Conservation (phyloP, 208 protist genomes). For the Crithidia fasciculata region DNA sequence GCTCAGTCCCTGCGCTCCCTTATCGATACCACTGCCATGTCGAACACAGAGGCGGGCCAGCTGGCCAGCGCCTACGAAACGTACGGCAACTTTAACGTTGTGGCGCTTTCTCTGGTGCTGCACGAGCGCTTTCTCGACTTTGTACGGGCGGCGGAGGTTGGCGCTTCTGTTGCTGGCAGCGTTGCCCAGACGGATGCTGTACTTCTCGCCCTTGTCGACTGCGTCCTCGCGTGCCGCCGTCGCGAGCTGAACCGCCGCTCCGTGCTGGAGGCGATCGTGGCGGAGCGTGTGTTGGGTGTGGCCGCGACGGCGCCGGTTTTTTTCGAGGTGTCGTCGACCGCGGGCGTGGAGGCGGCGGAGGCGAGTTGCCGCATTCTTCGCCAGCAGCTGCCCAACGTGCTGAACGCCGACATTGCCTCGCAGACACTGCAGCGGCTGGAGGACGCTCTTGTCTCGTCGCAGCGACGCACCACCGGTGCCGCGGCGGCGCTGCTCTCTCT, state of each 20-base stretch:
- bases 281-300: conserved; percentile 23
- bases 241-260: conserved; percentile 37
- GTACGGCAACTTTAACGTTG: conserved; percentile 35
- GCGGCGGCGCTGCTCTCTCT: conserved; percentile 21
- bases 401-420: conserved; percentile 16
- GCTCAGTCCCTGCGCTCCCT: conserved; percentile 21
- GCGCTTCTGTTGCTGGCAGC: neutral
- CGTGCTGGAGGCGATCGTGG: conserved; percentile 32
- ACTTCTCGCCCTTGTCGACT: conserved; percentile 25
- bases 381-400: conserved; percentile 32
- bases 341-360: conserved; percentile 28
- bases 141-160: neutral
- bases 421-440: conserved; percentile 30
- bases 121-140: conserved; percentile 32
- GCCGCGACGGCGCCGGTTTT: conserved; percentile 26
- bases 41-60: conserved; percentile 21
- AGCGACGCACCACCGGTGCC: conserved; percentile 17
- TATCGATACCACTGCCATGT: conserved; percentile 17
- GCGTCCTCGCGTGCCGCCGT: conserved; percentile 33
- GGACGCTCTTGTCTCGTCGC: conserved; percentile 15
- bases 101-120: conserved; percentile 28
- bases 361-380: conserved; percentile 26
- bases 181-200: conserved; percentile 19
- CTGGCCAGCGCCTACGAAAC: conserved; percentile 37
- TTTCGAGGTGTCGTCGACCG: conserved; percentile 22